These are phyloP conservation scores for Petrea volubilis DNA, from an alignment of 257 asterid genomes.

Conservation along the genomic window DNA sequence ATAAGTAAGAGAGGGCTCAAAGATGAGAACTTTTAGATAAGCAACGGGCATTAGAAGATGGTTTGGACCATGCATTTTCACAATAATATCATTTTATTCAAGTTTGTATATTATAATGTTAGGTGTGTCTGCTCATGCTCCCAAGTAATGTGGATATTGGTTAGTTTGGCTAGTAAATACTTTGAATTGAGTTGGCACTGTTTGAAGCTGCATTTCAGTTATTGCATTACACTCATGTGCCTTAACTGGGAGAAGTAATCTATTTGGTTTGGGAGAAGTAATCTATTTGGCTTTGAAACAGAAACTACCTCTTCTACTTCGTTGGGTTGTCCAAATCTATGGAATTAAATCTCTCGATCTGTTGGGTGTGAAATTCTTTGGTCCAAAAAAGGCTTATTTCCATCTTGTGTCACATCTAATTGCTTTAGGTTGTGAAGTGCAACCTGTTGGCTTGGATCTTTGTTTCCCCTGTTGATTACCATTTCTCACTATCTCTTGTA, in stretches of 20 bases:
- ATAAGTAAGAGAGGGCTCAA: not conserved
- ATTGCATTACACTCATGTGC: not conserved
- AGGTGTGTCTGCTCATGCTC: not conserved
- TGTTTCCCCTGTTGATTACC: not conserved
- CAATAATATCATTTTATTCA: not conserved
- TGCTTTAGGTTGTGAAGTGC: not conserved
- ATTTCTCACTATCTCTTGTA: not conserved
- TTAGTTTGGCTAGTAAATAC: not conserved
- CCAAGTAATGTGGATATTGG: not conserved
- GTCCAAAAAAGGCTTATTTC: not conserved
- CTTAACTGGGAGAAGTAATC: not conserved
- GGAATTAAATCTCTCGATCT: not conserved
- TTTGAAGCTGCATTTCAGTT: constrained; percentile 2
- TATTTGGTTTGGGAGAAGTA: not conserved
- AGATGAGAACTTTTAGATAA: not conserved
- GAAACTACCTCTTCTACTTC: constrained; percentile 6
- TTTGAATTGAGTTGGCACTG: not conserved
- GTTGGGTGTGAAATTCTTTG: not conserved
- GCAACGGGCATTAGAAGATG: not conserved
- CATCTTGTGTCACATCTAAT: not conserved
- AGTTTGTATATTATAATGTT: not conserved
- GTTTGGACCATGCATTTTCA: not conserved
- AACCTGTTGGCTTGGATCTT: constrained; percentile 7
- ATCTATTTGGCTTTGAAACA: not conserved
- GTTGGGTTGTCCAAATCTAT: not conserved